Conservation (phyloP, 768 basidiomycete species). For the Suillus spraguei region DNA sequence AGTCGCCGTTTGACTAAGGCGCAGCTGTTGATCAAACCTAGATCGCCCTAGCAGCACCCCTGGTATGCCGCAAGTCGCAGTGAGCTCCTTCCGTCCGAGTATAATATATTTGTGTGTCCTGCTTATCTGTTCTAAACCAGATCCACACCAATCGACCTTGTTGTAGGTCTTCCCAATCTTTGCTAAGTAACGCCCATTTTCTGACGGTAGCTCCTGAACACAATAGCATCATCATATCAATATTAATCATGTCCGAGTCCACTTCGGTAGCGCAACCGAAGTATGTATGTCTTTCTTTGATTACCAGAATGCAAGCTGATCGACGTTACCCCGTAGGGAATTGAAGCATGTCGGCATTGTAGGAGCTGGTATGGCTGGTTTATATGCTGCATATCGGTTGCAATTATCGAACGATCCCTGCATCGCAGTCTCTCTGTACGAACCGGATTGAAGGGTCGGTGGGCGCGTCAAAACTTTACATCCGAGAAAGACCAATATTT, state of each 20-base stretch:
- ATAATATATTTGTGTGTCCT: not conserved
- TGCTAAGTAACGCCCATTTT: not conserved
- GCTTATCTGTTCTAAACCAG: not conserved
- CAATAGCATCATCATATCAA: not conserved
- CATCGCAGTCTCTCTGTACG: constrained; percentile 7
- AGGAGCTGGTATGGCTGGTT: constrained; percentile 9
- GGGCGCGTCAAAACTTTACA: constrained; percentile 21
- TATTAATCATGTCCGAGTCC: not conserved
- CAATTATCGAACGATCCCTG: constrained; percentile 1
- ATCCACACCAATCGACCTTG: not conserved
- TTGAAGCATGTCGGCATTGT: constrained; percentile 7
- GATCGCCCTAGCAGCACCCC: too few species aligned
- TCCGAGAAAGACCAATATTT: constrained; percentile 20
- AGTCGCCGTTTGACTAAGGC: not conserved
- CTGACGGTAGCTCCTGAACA: not conserved
- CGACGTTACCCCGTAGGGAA: not conserved
- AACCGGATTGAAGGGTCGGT: constrained; percentile 14
- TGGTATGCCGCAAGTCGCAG: not conserved
- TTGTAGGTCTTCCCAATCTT: not conserved
- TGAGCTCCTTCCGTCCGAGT: not conserved
- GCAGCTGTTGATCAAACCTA: not conserved
- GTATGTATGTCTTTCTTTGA: not conserved
- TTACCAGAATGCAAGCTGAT: not conserved
- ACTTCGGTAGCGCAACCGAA: not conserved
- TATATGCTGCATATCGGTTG: constrained; percentile 11